These are phyloP conservation scores for Stephania yunnanensis DNA, from an alignment of 164 flowering plant species.

Conservation along the genomic window DNA sequence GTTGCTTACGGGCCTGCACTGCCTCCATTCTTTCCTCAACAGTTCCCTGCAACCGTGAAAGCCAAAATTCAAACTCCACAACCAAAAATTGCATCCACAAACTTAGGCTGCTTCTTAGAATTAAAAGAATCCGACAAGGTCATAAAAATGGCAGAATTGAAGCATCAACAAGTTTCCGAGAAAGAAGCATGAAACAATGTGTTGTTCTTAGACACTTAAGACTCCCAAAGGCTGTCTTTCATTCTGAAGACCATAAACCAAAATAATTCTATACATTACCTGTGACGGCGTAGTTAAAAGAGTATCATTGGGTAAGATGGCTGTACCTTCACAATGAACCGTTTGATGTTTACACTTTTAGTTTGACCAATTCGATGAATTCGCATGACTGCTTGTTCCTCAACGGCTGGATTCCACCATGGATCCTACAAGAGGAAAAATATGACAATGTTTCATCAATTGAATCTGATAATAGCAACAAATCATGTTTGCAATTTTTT, in stretches of 20 bases:
- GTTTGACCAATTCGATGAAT: slow-evolving; percentile 98
- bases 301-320: not conserved
- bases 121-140: too few species aligned
- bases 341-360: slow-evolving; percentile 63
- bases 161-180: too few species aligned
- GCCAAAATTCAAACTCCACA: not conserved
- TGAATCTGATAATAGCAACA: not conserved
- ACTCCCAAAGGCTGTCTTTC: too few species aligned
- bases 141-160: too few species aligned
- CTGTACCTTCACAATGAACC: slow-evolving; percentile 89
- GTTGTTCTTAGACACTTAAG: too few species aligned
- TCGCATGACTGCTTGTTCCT: slow-evolving; percentile 99
- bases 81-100: not conserved
- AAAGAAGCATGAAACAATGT: too few species aligned
- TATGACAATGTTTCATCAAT: not conserved
- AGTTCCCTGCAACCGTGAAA: slow-evolving; percentile 56
- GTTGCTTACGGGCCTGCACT: slow-evolving; percentile 95
- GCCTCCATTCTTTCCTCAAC: slow-evolving; percentile 98
- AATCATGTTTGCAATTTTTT: not conserved
- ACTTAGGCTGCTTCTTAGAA: not conserved
- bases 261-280: too few species aligned
- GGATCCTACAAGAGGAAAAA: slow-evolving; percentile 62
- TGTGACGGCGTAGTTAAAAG: too few species aligned
- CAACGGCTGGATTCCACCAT: slow-evolving; percentile 99
- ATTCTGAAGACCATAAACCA: too few species aligned